Evolutionary conservation across 1,139 yeast genomes (phyloP), one percentile per base, ranked within the genome.

Genomic region (Hyphopichia burtonii): DNA sequence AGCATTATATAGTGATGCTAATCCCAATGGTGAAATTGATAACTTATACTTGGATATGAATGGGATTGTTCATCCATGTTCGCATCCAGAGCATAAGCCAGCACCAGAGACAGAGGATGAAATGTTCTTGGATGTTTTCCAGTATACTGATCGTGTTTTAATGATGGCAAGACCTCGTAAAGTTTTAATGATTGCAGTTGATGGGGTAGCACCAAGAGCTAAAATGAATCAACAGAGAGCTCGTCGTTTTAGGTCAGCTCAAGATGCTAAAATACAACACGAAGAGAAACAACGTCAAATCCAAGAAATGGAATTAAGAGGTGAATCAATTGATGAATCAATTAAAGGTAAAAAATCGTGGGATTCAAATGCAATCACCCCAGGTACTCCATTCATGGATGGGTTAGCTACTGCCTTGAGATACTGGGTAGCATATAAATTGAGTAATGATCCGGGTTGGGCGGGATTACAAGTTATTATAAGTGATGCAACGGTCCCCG

Each of bases 191-290:
- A 91, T 94, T 64, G 98, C 99, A 1, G 95, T 94, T 40, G 99
- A 94, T 70, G 99, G 99, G 47, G 99, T 94, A 39, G 99, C 99
- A 1, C 99, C 99, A 18, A 74, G 99, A 57, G 99, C 99, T 36
- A 93, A 93, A 65, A 91, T 94, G 98, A 94, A 94, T 65, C 99
- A 93, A 64, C 99, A 93, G 66, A 79, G 99, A 52, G 82, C 96
- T 2, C 82, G 99, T 69, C 82, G 99, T 61, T 93, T 93, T 66
- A 76, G 96, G 53, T 81, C 96, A n/a, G 98, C 97, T 0, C 81
- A 83, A 57, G 99, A 93, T 51, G 97, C 97, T 8, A 82, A 86
- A 54, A 62, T 83, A 23, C 81, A 80, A 36, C 74, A 81, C 45
- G 86, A 81, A 48, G 86, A 82, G 45, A 74, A 79, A 44, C 81